A percentile compares a stretch with the other conserved stretches of the same genome.
Conservation (phyloP, 495 filamentous ascomycete species). For the Zalerion maritima region DNA sequence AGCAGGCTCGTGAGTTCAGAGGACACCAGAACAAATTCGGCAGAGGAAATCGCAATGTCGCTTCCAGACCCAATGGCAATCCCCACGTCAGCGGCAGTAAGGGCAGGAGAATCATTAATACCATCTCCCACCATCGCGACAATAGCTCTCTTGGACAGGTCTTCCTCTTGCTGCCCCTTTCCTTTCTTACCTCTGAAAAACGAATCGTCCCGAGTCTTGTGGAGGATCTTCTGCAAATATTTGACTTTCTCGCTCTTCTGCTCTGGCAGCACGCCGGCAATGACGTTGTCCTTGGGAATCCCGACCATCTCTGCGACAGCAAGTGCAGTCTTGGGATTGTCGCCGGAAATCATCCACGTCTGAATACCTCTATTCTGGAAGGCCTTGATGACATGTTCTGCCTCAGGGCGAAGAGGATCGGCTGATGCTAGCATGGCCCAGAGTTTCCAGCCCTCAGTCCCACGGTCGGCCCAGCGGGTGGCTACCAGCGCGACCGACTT, state of each 20-base stretch:
- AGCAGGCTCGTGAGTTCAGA: constrained; percentile 57
- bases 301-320: constrained; percentile 62
- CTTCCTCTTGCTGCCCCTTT: constrained; percentile 11
- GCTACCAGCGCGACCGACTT: constrained; percentile 63
- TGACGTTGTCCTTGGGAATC: constrained; percentile 60
- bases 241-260: constrained; percentile 77
- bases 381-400: constrained; percentile 47
- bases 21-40: constrained; percentile 74
- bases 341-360: constrained; percentile 89
- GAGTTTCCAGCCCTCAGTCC: constrained; percentile 19
- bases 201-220: constrained; percentile 17
- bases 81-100: constrained; percentile 66
- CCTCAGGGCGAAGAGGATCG: constrained; percentile 71
- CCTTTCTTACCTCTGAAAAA: too few relatives aligned
- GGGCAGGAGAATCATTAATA: constrained; percentile 77
- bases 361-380: constrained; percentile 50
- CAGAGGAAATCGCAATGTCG: constrained; percentile 69
- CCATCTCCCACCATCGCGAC: constrained; percentile 62
- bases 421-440: constrained; percentile 42
- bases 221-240: constrained; percentile 52
- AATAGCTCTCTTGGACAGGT: constrained; percentile 22
- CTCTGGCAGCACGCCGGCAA: constrained; percentile 74
- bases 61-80: constrained; percentile 74
- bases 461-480: constrained; percentile 11
- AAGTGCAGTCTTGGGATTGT: constrained; percentile 58